phyloP scores from a whole-genome alignment of 805 yeast genomes.

The Cyberlindnera saturnus region DNA sequence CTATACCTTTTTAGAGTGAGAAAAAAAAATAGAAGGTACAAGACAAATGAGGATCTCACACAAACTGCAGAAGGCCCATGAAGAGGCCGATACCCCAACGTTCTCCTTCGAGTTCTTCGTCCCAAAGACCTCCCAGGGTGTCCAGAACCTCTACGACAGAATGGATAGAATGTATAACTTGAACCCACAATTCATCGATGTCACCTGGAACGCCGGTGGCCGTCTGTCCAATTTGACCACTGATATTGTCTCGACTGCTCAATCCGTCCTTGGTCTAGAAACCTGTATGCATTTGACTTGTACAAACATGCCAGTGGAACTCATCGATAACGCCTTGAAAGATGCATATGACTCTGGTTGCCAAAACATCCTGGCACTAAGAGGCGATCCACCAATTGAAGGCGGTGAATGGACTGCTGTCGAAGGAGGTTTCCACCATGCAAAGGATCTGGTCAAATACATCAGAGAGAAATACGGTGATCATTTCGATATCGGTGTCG shows the following conservation, averaged over 20 bases:
- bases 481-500: slow-evolving; percentile 92
- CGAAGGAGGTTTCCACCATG: slow-evolving; percentile 81
- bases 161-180: slow-evolving; percentile 96
- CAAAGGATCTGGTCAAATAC: slow-evolving; percentile 77
- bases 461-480: slow-evolving; percentile 75
- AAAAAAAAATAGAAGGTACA: background rate
- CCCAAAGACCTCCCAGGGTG: slow-evolving; percentile 96
- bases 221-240: slow-evolving; percentile 75
- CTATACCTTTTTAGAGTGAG: background rate
- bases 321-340: slow-evolving; percentile 78
- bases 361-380: slow-evolving; percentile 85
- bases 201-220: slow-evolving; percentile 99
- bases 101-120: slow-evolving; percentile 96
- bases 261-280: slow-evolving; percentile 83
- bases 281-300: slow-evolving; percentile 98
- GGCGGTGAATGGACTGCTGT: slow-evolving; percentile 36
- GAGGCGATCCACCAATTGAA: slow-evolving; percentile 92
- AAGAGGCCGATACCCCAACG: slow-evolving; percentile 44
- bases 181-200: slow-evolving; percentile 87
- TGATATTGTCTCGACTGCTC: slow-evolving; percentile 88
- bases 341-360: slow-evolving; percentile 90
- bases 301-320: slow-evolving; percentile 80
- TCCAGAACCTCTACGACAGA: slow-evolving; percentile 90
- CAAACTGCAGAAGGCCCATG: slow-evolving; percentile 29
- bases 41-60: slow-evolving; percentile 33